A percentile compares a stretch with the other conserved stretches of the same genome.
These are phyloP conservation scores for Falciphora oryzae DNA, from an alignment of 2,329 filamentous ascomycete genomes.

Conservation along the genomic window DNA sequence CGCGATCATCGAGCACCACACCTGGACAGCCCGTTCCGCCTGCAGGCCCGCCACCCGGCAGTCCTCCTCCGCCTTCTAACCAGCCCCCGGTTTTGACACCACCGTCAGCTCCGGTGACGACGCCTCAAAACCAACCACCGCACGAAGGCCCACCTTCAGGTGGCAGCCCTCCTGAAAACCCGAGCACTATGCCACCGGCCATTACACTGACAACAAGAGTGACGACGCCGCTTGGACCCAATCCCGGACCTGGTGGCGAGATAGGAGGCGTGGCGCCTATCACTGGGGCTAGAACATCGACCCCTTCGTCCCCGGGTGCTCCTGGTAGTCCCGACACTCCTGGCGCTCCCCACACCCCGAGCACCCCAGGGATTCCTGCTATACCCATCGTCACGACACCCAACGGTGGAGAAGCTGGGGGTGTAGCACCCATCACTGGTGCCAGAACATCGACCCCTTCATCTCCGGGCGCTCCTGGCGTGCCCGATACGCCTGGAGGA, in stretches of 20 bases:
- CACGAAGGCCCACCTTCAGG: neutral
- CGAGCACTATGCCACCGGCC: neutral
- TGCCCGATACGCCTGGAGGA: neutral
- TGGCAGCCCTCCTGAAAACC: conserved; percentile 5
- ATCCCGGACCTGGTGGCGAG: neutral
- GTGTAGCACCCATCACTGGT: neutral
- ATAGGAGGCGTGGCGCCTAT: neutral
- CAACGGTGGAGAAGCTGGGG: neutral
- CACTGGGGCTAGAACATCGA: neutral
- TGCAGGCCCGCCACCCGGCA: too few relatives aligned
- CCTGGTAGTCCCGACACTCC: neutral
- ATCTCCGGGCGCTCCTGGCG: neutral
- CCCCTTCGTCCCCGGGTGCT: neutral
- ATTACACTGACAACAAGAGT: neutral
- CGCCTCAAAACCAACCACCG: neutral
- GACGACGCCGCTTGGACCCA: neutral
- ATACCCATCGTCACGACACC: neutral
- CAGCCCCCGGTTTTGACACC: neutral
- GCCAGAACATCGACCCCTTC: neutral
- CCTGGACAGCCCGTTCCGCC: too few relatives aligned
- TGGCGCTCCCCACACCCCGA: neutral
- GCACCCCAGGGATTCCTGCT: neutral
- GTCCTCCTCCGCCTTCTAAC: too few relatives aligned
- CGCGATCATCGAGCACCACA: too few relatives aligned
- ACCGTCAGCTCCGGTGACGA: neutral